Percentiles rank a stretch among this genome's conserved stretches.
Conservation (phyloP, 1,139 yeast genomes). For the Arxiozyma bovina region DNA sequence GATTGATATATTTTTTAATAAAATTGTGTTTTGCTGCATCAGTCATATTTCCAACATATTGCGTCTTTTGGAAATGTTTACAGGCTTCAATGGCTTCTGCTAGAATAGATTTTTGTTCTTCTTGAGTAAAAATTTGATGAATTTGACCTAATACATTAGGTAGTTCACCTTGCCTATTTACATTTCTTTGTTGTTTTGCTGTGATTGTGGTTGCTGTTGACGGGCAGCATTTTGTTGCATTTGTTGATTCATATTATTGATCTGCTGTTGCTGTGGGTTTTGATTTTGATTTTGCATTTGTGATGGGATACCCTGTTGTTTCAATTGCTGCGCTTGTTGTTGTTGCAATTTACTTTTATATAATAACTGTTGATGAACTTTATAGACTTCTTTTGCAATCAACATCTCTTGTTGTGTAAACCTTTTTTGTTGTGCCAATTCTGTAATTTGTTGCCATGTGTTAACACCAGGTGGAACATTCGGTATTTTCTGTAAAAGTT, state of each 20-base stretch:
- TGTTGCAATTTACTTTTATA: constrained; percentile 28
- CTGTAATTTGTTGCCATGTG: constrained; percentile 79
- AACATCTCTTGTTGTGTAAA: constrained; percentile 33
- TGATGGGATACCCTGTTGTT: constrained; percentile 15
- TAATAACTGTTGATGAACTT: constrained; percentile 32
- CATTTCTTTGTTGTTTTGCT: constrained; percentile 13
- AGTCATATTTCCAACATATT: constrained; percentile 23
- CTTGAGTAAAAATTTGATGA: constrained; percentile 31
- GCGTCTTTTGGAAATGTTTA: constrained; percentile 25
- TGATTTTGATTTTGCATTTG: constrained; percentile 20
- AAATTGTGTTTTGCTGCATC: constrained; percentile 25
- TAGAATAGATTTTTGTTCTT: constrained; percentile 29
- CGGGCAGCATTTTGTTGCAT: constrained; percentile 15
- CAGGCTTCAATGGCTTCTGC: constrained; percentile 29
- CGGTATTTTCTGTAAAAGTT: constrained; percentile 61
- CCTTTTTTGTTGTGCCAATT: constrained; percentile 47
- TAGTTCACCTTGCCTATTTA: constrained; percentile 14
- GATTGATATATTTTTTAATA: constrained; percentile 33
- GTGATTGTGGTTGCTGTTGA: constrained; percentile 10
- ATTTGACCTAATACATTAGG: constrained; percentile 32
- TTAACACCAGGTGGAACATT: constrained; percentile 71
- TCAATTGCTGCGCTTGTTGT: constrained; percentile 13
- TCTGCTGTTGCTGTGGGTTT: constrained; percentile 19
- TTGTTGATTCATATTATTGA: constrained; percentile 16
- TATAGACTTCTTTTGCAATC: constrained; percentile 33